Evolutionary conservation across 164 flowering plant genomes (phyloP).

Genomic region (Chloranthus sessilifolius): DNA sequence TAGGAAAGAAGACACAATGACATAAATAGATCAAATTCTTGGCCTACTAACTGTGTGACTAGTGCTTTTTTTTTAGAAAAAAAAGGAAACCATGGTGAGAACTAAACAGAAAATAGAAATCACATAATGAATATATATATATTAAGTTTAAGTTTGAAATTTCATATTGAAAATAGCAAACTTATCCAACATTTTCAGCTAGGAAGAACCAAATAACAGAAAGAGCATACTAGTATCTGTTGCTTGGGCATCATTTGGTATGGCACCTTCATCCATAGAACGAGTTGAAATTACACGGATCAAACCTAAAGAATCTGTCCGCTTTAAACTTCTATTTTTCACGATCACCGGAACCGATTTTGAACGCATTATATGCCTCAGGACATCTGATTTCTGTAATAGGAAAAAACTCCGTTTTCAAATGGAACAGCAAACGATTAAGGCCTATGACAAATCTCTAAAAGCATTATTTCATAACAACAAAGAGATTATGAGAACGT

Average conservation of each 20-base stretch:
- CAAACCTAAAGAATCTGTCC: constrained; percentile 39
- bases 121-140: no score
- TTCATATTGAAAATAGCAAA: no score
- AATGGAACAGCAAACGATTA: no score
- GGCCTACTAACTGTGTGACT: no score
- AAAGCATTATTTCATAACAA: not conserved
- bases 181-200: no score
- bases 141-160: no score
- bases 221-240: constrained; percentile 40
- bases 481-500: no score
- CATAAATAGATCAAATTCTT: no score
- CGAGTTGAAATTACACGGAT: constrained; percentile 52
- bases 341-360: constrained; percentile 61
- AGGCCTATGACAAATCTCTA: not conserved
- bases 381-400: constrained; percentile 34
- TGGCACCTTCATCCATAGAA: constrained; percentile 23
- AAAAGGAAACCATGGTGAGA: no score
- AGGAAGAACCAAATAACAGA: not conserved
- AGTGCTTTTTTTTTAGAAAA: no score
- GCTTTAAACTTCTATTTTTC: constrained; percentile 40
- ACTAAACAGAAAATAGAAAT: no score
- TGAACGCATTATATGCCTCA: constrained; percentile 46
- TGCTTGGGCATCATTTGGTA: constrained; percentile 24
- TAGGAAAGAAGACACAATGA: no score
- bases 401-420: constrained; percentile 2